Base-by-base conservation (phyloP, 257 asterid species). In the Nicotiana paniculata region DNA sequence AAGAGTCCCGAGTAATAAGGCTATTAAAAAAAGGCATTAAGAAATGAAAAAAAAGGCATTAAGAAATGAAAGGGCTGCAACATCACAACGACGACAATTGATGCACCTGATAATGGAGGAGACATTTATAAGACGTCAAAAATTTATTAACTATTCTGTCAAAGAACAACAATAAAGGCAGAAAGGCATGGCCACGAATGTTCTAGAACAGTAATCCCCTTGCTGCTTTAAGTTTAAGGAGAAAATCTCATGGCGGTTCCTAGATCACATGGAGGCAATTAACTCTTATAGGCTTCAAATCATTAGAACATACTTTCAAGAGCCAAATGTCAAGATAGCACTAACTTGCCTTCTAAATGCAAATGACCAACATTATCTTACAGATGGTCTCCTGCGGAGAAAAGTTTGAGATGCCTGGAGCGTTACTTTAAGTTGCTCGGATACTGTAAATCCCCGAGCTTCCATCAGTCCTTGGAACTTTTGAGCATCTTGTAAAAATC, bases 401-500 rank as follows among this genome's bases (percentile, higher is more conserved):
- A 85, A 11, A 15, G 85, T 66, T 43, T 79, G 24, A 32, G 82
- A 46, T 54, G 85, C 74, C 65, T 12, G 4, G 80, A 87, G 15
- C 5, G 33, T 2, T 1, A 88, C 18, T 64, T 57, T 30, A 53
- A 86, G 53, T 10, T 6, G 2, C 3, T 82, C 82, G 4, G 93
- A 61, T 51, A 55, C 62, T 59, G 51, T 0, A 64, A 90, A 85
- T 61, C 98, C 97, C 77, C 88, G 89, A 84, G 90, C 85, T 85
- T 89, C 82, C 98, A 92, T 92, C 84, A 88, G 72, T 69, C 80
- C 85, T 1, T 9, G 81, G 54, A 95, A 30, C 89, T 95, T 91
- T 51, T 35, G 62, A 77, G 98, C 96, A 80, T 93, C 98, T 80
- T 90, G 85, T 53, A 33, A 43, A 85, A 91, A 92, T 16, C 95